Conservation (phyloP, 495 filamentous ascomycete genomes). For the Cercophora scortea region DNA sequence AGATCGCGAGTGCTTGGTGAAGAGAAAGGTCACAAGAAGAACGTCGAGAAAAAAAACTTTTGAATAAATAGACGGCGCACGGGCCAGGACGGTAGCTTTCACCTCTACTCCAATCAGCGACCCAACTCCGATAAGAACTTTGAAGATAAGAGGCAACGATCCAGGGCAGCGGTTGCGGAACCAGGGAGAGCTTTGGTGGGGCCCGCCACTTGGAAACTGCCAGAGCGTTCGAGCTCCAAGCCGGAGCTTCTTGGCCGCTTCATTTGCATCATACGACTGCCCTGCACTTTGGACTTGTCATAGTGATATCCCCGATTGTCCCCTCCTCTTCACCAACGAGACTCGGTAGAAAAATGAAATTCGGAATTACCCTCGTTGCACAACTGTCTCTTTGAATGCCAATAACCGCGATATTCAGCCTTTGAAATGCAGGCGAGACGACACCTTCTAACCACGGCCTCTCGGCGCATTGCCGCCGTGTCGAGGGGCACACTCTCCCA, state of each 20-base stretch:
- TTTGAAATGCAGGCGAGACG: slow-evolving; percentile 31
- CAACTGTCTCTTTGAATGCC: too few species aligned
- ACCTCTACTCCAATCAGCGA: too few species aligned
- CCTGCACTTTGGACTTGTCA: neutral
- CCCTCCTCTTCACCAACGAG: neutral
- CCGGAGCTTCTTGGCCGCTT: neutral
- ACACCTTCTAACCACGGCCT: slow-evolving; percentile 24
- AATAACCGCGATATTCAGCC: neutral
- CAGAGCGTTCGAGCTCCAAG: slow-evolving; percentile 21
- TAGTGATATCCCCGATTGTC: neutral
- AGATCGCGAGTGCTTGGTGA: neutral
- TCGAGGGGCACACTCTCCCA: slow-evolving; percentile 21
- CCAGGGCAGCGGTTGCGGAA: neutral
- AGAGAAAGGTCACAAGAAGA: neutral
- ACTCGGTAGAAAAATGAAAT: neutral
- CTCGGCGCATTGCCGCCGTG: slow-evolving; percentile 25
- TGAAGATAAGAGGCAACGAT: too few species aligned
- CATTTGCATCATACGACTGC: neutral
- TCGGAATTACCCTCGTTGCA: neutral
- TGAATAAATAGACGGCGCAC: neutral
- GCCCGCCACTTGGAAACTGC: slow-evolving; percentile 9
- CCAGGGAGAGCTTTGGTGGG: neutral
- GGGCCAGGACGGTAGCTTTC: neutral
- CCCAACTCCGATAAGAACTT: neutral
- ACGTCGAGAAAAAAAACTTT: slow-evolving; percentile 2